Conservation (phyloP, 73 alveolate species). For the Tetrahymena thermophila region DNA sequence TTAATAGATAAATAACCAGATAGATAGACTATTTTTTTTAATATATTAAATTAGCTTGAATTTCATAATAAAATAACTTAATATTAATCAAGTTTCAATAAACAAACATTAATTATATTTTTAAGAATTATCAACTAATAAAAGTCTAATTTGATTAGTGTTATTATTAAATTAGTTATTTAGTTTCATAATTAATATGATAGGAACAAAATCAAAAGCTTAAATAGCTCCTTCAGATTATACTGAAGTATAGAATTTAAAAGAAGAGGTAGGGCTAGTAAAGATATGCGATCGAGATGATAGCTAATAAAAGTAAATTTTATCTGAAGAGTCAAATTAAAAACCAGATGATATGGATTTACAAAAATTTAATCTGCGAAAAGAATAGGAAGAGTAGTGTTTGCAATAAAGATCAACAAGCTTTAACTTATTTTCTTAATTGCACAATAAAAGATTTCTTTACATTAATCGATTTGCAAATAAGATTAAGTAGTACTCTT, state of each 20-base stretch:
- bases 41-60: too few relatives aligned
- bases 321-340: background rate
- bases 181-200: background rate
- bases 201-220: background rate
- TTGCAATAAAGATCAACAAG: background rate
- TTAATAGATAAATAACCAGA: too few relatives aligned
- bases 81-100: too few relatives aligned
- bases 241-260: background rate
- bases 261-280: background rate
- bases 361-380: background rate
- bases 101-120: too few relatives aligned
- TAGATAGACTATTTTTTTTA: too few relatives aligned
- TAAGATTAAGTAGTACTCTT: background rate
- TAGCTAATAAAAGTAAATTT: background rate
- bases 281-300: background rate
- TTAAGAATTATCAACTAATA: too few relatives aligned
- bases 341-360: background rate
- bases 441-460: background rate
- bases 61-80: too few relatives aligned
- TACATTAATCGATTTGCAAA: background rate
- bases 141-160: background rate
- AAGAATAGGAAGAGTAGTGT: too few relatives aligned
- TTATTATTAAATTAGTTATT: background rate
- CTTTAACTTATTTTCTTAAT: background rate
- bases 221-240: background rate